A percentile compares a stretch with the other conserved stretches of the same genome.
These are phyloP conservation scores for Xylariaceae sp. DNA, from an alignment of 2,329 filamentous ascomycete genomes.

Conservation along the genomic window DNA sequence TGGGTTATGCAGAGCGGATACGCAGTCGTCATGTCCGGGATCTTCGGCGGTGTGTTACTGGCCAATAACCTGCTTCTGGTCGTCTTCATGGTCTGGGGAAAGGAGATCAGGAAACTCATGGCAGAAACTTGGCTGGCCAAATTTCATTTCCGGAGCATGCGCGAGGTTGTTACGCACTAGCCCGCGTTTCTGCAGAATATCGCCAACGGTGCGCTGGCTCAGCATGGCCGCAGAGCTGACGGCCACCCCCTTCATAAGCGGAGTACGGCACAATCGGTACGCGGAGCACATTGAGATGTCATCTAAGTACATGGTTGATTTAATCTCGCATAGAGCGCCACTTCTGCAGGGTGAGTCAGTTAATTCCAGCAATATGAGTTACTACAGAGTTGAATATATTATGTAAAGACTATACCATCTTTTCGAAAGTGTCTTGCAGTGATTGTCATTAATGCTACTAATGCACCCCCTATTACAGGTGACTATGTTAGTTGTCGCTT, in stretches of 20 bases:
- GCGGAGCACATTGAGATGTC: too few relatives aligned
- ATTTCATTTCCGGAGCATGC: slow-evolving; percentile 42
- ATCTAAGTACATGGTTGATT: neutral
- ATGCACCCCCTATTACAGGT: slow-evolving; percentile 17
- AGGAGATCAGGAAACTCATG: slow-evolving; percentile 51
- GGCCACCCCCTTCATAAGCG: neutral
- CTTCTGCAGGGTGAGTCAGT: neutral
- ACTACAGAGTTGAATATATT: neutral
- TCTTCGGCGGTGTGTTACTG: slow-evolving; percentile 52
- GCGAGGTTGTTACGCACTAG: slow-evolving; percentile 30
- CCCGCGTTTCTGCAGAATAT: slow-evolving; percentile 8
- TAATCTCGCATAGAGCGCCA: neutral
- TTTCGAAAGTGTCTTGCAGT: slow-evolving; percentile 3
- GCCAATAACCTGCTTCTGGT: slow-evolving; percentile 52
- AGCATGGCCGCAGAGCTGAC: neutral
- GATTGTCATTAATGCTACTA: slow-evolving; percentile 7
- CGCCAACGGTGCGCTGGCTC: neutral
- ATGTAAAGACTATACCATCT: slow-evolving; percentile 2
- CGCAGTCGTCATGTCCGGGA: slow-evolving; percentile 52
- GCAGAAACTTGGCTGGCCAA: slow-evolving; percentile 51
- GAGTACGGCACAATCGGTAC: too few relatives aligned
- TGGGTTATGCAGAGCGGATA: slow-evolving; percentile 55
- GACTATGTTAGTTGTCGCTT: slow-evolving; percentile 3
- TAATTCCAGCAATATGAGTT: neutral
- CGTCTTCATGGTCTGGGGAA: slow-evolving; percentile 56